Evolutionary conservation across 371 early-diverging fungal species (phyloP), one percentile per base, ranked within the genome.

Genomic region (Haplosporangium sp.): DNA sequence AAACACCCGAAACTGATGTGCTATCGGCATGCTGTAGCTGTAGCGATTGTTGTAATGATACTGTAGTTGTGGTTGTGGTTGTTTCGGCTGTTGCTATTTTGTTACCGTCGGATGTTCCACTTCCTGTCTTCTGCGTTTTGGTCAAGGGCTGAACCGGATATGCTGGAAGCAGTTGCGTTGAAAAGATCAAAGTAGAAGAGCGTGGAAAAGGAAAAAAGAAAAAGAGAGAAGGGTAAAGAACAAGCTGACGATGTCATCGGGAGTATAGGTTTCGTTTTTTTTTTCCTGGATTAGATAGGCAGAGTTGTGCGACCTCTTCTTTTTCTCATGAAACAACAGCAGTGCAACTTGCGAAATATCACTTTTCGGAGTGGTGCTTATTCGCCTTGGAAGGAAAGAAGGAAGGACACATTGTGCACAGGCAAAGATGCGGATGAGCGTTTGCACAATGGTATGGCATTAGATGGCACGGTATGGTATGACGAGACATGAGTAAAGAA

Each of bases 1-100:
- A 23, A 73, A 53, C 38, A 69, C 55, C 37, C 21, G 46, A 62
- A 66, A 42, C 47, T 65, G 42, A 29, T 59, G 65, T 51, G 54
- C 51, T 37, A 57, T 38, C 21, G 73, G 55, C 66, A 72, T 72
- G 29, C 20, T 60, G 40, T 29, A 7, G 37, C 42, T 36, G 52
- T 18, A 29, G 29, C 29, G 1, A 29, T 29, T 4, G 29, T 36
- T 57, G 29, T 41, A 14, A 23, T 9, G 13, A 10, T 45, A 14
- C 20, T 21, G 16, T 13, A 5, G 1, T 6, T 41, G 18, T 29
- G 23, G 23, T 14, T 48, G 57, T 37, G 41, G 41, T 56, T 7
- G 9, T 38, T 12, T 14, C 36, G 45, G 29, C 18, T 18, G 29
- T 10, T 11, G 37, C 37, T 55, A 6, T 11, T 11, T 21, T 55